Percentiles rank a stretch among this genome's conserved stretches.
phyloP scores from a whole-genome alignment of 2,329 filamentous ascomycete species.

The Calonectria honghensis region DNA sequence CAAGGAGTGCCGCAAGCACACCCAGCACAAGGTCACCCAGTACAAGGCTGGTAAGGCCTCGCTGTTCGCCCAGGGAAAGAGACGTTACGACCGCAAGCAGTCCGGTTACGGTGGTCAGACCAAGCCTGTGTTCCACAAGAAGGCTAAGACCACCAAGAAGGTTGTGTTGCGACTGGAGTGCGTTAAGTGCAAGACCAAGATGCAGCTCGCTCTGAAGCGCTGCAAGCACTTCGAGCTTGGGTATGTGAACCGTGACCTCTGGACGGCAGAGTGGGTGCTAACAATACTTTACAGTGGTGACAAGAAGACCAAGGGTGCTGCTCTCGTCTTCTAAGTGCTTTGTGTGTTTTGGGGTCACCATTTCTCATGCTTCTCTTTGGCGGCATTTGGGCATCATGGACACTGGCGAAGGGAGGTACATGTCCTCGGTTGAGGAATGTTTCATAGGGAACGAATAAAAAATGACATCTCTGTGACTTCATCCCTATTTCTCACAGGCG shows the following conservation, averaged over 20 bases:
- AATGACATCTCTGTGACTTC: slow-evolving; percentile 54
- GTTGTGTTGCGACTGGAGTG: slow-evolving; percentile 99
- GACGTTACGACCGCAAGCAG: slow-evolving; percentile 99
- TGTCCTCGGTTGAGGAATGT: slow-evolving; percentile 65
- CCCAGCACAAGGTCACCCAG: slow-evolving; percentile 94
- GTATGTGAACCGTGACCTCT: slow-evolving; percentile 73
- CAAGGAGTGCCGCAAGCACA: slow-evolving; percentile 94
- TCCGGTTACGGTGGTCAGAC: slow-evolving; percentile 99
- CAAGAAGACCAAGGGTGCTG: slow-evolving; percentile 99
- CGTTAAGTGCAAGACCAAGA: slow-evolving; percentile 98
- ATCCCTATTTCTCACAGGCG: slow-evolving; percentile 30
- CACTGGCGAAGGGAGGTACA: slow-evolving; percentile 69
- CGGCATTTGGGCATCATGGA: slow-evolving; percentile 69
- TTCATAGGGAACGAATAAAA: slow-evolving; percentile 67
- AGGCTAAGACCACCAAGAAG: slow-evolving; percentile 99
- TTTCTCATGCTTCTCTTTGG: slow-evolving; percentile 66
- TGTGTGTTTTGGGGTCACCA: slow-evolving; percentile 64
- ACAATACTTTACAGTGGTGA: slow-evolving; percentile 84
- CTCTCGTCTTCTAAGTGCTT: slow-evolving; percentile 96
- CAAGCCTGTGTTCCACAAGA: slow-evolving; percentile 99
- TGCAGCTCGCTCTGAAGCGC: slow-evolving; percentile 97
- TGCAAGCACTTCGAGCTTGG: slow-evolving; percentile 99
- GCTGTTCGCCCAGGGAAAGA: slow-evolving; percentile 98
- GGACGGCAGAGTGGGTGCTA: slow-evolving; percentile 58
- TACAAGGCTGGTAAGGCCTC: slow-evolving; percentile 99